Conservation (phyloP, 768 basidiomycete genomes). For the Leccinellum rugosiceps region DNA sequence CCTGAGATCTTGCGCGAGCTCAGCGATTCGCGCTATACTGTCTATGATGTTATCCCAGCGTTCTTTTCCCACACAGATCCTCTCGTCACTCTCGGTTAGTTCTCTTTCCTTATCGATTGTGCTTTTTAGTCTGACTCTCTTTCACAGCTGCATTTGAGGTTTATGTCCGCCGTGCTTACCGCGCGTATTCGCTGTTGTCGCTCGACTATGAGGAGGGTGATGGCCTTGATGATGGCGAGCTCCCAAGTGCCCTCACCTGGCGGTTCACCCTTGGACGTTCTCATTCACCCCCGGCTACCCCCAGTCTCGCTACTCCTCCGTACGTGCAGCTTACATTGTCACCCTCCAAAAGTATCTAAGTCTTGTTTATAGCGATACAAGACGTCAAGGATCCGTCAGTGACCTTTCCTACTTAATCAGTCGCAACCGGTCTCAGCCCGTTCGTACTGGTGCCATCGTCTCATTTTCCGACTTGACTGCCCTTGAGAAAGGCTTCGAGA, state of each 20-base stretch:
- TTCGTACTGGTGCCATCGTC: constrained; percentile 87
- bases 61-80: constrained; percentile 90
- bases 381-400: constrained; percentile 89
- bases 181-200: constrained; percentile 86
- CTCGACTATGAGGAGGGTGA: constrained; percentile 96
- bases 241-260: constrained; percentile 83
- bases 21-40: constrained; percentile 93
- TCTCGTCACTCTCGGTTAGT: constrained; percentile 77
- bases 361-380: constrained; percentile 45
- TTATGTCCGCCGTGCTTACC: constrained; percentile 93
- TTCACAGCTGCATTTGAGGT: constrained; percentile 86
- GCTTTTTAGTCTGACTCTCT: not conserved
- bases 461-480: constrained; percentile 78
- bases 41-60: constrained; percentile 93
- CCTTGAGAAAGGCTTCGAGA: constrained; percentile 69
- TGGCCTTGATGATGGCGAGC: constrained; percentile 76
- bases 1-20: constrained; percentile 87
- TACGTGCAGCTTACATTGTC: constrained; percentile 9
- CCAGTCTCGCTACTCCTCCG: constrained; percentile 45
- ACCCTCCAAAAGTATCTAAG: constrained; percentile 6
- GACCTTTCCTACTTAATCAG: constrained; percentile 92
- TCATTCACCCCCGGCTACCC: constrained; percentile 83
- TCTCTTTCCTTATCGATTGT: not conserved
- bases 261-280: constrained; percentile 92
- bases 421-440: constrained; percentile 82